phyloP scores from a whole-genome alignment of 2,329 filamentous ascomycete genomes.

The Tolypocladium amazonense region DNA sequence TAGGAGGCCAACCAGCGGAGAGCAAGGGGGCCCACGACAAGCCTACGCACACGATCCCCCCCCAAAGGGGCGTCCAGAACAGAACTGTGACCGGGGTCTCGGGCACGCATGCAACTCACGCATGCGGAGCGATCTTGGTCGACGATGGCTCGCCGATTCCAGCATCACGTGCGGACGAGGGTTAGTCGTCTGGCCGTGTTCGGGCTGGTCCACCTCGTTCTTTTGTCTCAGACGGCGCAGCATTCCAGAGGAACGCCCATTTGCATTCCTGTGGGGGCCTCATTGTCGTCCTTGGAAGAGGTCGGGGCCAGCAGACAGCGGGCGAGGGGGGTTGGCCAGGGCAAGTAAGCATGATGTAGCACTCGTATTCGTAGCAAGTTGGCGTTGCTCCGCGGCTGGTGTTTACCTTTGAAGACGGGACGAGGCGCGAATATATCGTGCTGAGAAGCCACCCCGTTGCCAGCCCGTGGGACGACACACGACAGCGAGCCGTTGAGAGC shows the following conservation, averaged over 20 bases:
- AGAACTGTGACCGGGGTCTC: conserved; percentile 1
- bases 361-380: not conserved
- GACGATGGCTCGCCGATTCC: conserved; percentile 3
- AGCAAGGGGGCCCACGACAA: not conserved
- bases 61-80: not conserved
- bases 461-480: not conserved
- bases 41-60: conserved; percentile 1
- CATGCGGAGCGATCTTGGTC: conserved; percentile 6
- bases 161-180: conserved; percentile 14
- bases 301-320: conserved; percentile 9
- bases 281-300: conserved; percentile 25
- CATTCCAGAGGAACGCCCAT: conserved; percentile 21
- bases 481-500: not conserved
- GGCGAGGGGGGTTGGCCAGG: not conserved
- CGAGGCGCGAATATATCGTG: not conserved
- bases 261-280: conserved; percentile 15
- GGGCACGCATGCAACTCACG: conserved; percentile 5
- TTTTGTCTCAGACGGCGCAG: conserved; percentile 22
- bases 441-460: not conserved
- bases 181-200: conserved; percentile 14
- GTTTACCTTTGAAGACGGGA: not conserved
- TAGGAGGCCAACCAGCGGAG: not conserved
- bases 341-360: not conserved
- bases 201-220: conserved; percentile 15
- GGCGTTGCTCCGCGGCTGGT: not conserved